Evolutionary conservation across 75 land plant species (phyloP), one percentile per base, ranked within the genome.

Genomic region (Isoetes taiwanensis): DNA sequence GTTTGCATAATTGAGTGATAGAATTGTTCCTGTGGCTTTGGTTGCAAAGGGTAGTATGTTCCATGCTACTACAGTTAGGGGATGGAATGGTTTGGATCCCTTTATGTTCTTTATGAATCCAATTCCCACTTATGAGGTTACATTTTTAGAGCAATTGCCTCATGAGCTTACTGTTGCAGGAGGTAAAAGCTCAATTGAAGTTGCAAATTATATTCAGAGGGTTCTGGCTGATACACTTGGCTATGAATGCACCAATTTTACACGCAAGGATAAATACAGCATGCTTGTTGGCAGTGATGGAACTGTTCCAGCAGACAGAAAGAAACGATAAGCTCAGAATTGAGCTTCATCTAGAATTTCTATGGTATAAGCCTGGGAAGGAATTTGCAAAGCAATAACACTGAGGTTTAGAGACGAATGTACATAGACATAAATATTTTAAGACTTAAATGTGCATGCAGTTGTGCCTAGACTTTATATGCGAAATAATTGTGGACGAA

Each of bases 41-140:
- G 65, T 70, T 59, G 80, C 78, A 10, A 71, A 67, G 33, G 80
- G 72, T 43, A 70, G 68, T 33, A 64, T 83, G 68, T 86, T 86
- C 65, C 77, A 83, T 41, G 91, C 87, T 3, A 79, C 83, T 4
- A 77, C 87, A 1, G 81, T 62, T 0, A 70, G 87, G 0, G 91
- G 91, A 3, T 71, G 60, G 68, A 86, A 86, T 61, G 33, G 68
- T 20, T 28, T 86, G 43, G 91, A 86, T 23, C 84, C 87, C 0
- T 83, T 84, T 54, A 83, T 74, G 68, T 74, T 80, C 64, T 76
- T 72, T 79, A 86, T 86, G 91, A 86, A 86, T 56, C 91, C 91
- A 5, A 55, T 46, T 59, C 87, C 87, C 1, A 70, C 78, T 0
- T 82, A 79, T 38, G 86, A 82, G 80, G 71, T 85, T 63, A 78